Evolutionary conservation across 306 rosid genomes (phyloP).

Genomic region (Vigna mungo): DNA sequence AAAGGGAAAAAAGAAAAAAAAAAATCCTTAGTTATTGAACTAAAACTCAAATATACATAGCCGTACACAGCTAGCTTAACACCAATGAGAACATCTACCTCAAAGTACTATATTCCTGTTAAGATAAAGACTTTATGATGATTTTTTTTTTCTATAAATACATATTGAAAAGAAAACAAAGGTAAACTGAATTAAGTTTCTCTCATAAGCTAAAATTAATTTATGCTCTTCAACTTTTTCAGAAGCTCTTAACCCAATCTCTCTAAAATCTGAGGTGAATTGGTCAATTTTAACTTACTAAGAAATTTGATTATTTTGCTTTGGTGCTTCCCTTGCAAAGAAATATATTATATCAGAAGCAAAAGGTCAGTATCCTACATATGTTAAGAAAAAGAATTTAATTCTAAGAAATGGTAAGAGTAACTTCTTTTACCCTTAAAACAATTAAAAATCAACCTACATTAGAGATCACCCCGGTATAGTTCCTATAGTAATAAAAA

Average conservation of each 20-base stretch:
- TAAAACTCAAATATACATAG: conserved; percentile 6
- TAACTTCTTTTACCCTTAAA: background rate
- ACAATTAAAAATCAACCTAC: background rate
- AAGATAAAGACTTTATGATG: background rate
- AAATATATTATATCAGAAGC: too few species aligned
- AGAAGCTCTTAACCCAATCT: too few species aligned
- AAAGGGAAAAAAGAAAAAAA: background rate
- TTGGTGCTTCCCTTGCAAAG: too few species aligned
- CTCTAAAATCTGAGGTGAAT: too few species aligned
- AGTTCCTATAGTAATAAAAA: too few species aligned
- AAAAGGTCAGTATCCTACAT: background rate
- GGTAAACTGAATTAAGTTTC: background rate
- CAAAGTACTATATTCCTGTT: background rate
- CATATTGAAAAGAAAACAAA: background rate
- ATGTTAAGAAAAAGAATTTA: background rate
- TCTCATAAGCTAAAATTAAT: background rate
- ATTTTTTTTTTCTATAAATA: background rate
- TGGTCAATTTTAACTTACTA: too few species aligned
- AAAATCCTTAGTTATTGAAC: conserved; percentile 11
- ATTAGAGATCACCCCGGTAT: too few species aligned
- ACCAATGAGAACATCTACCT: background rate
- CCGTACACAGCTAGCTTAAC: background rate
- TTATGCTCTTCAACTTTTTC: too few species aligned
- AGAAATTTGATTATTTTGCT: too few species aligned
- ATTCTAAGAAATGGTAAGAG: background rate